Percentiles rank a stretch among this genome's conserved stretches.
Evolutionary conservation across 2,329 filamentous ascomycete genomes (phyloP).

Genomic region (Nannizziopsis arthrosporioides): DNA sequence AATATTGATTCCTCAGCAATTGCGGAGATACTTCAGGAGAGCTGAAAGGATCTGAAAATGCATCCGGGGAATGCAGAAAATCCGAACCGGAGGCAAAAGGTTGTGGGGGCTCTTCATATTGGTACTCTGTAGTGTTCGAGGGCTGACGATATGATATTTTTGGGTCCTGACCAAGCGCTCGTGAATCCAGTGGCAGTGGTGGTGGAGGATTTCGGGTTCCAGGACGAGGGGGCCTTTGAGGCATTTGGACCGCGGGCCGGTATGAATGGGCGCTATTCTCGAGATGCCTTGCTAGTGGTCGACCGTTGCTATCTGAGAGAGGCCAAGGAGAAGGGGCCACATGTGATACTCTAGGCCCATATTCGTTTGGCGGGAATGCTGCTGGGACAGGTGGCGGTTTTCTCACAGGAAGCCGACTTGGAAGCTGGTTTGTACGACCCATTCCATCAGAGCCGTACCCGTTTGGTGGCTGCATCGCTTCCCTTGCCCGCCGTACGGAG

Average conservation of each 20-base stretch:
- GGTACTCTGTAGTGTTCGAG: not conserved
- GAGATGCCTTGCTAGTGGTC: slow-evolving; percentile 20
- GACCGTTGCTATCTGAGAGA: slow-evolving; percentile 26
- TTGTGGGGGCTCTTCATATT: slow-evolving; percentile 6
- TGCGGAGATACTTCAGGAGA: slow-evolving; percentile 15
- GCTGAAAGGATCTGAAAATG: slow-evolving; percentile 17
- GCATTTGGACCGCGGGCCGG: slow-evolving; percentile 26
- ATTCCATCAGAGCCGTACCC: not conserved
- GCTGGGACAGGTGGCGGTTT: slow-evolving; percentile 14
- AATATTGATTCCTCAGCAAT: slow-evolving; percentile 19
- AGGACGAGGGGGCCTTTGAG: slow-evolving; percentile 33
- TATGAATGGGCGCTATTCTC: slow-evolving; percentile 21
- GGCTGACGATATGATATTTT: slow-evolving; percentile 17
- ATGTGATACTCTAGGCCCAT: slow-evolving; percentile 6
- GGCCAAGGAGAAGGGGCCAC: slow-evolving; percentile 31
- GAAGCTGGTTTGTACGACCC: not conserved
- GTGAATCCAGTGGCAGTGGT: slow-evolving; percentile 28
- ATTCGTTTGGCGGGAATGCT: slow-evolving; percentile 12
- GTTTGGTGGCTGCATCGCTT: slow-evolving; percentile 7
- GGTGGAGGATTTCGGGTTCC: slow-evolving; percentile 23
- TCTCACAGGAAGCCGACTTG: slow-evolving; percentile 6
- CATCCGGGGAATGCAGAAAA: not conserved
- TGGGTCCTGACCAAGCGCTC: slow-evolving; percentile 20
- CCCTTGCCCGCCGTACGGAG: slow-evolving; percentile 13
- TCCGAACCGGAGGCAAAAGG: not conserved